Conservation (phyloP, 768 basidiomycete genomes). For the Kwoniella shandongensis region DNA sequence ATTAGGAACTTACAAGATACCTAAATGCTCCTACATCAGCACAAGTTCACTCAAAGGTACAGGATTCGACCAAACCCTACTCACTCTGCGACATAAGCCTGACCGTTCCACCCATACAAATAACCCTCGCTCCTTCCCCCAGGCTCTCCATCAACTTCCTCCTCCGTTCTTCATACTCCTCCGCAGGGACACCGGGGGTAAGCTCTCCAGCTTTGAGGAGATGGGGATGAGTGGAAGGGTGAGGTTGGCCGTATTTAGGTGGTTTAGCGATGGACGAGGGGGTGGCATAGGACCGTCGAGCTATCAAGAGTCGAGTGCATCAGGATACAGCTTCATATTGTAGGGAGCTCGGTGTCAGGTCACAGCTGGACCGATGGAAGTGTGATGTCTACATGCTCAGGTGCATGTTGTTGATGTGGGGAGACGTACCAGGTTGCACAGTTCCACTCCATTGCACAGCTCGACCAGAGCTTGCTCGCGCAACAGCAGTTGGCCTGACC, state of each 20-base stretch:
- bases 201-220: constrained; percentile 69
- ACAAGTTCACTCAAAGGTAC: neutral
- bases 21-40: neutral
- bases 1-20: constrained; percentile 14
- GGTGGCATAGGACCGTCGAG: neutral
- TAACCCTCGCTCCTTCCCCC: constrained; percentile 70
- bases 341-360: too few relatives aligned
- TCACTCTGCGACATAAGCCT: constrained; percentile 59
- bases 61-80: constrained; percentile 52
- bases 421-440: too few relatives aligned
- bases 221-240: constrained; percentile 76
- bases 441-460: too few relatives aligned
- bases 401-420: too few relatives aligned
- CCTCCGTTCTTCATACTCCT: constrained; percentile 76
- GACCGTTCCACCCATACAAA: constrained; percentile 73
- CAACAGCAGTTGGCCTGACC: too few relatives aligned
- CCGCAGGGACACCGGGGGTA: constrained; percentile 74
- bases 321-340: too few relatives aligned
- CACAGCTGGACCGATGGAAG: too few relatives aligned
- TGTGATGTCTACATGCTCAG: too few relatives aligned
- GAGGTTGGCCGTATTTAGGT: constrained; percentile 75
- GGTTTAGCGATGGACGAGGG: constrained; percentile 60
- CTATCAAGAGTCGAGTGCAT: neutral
- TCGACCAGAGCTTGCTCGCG: too few relatives aligned
- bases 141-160: constrained; percentile 69